phyloP scores from a whole-genome alignment of 2,329 filamentous ascomycete genomes.

The Dendrostoma leiphaemia region DNA sequence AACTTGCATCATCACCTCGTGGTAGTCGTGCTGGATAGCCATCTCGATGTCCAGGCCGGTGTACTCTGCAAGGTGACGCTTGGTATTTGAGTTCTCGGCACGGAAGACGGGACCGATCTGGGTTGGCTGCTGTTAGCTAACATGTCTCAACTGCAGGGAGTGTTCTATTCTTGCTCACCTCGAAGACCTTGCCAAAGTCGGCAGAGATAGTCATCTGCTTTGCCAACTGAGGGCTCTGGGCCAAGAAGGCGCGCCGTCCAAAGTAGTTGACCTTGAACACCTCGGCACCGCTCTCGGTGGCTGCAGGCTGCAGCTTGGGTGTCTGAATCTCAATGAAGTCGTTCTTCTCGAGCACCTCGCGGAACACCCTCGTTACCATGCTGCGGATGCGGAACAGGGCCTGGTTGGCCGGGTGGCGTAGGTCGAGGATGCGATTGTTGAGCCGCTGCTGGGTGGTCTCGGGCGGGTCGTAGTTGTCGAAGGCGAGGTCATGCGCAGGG shows the following conservation, averaged over 20 bases:
- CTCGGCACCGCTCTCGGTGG: conserved; percentile 86
- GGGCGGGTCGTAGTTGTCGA: conserved; percentile 49
- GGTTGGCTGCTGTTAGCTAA: background rate
- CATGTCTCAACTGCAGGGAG: no score
- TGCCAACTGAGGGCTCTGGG: conserved; percentile 86
- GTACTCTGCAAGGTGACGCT: conserved; percentile 91
- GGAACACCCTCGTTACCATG: conserved; percentile 76
- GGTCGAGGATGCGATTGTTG: conserved; percentile 73
- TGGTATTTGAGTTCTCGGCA: conserved; percentile 93
- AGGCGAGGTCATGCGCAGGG: conserved; percentile 45
- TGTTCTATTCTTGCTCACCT: conserved; percentile 39
- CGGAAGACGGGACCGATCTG: conserved; percentile 82
- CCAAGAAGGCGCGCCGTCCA: conserved; percentile 79
- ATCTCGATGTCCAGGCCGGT: conserved; percentile 92
- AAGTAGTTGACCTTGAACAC: conserved; percentile 95
- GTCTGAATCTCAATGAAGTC: conserved; percentile 93
- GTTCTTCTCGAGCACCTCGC: conserved; percentile 67
- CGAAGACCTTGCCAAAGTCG: conserved; percentile 86
- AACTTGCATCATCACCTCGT: conserved; percentile 78
- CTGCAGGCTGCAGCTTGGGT: conserved; percentile 84
- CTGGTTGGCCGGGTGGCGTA: conserved; percentile 83
- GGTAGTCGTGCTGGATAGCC: conserved; percentile 84
- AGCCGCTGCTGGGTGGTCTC: conserved; percentile 62
- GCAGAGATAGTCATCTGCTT: conserved; percentile 93
- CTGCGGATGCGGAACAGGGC: conserved; percentile 86